A percentile compares a stretch with the other conserved stretches of the same genome.
Conservation (phyloP, 768 basidiomycete genomes). For the Phlebiopsis flavidoalba region DNA sequence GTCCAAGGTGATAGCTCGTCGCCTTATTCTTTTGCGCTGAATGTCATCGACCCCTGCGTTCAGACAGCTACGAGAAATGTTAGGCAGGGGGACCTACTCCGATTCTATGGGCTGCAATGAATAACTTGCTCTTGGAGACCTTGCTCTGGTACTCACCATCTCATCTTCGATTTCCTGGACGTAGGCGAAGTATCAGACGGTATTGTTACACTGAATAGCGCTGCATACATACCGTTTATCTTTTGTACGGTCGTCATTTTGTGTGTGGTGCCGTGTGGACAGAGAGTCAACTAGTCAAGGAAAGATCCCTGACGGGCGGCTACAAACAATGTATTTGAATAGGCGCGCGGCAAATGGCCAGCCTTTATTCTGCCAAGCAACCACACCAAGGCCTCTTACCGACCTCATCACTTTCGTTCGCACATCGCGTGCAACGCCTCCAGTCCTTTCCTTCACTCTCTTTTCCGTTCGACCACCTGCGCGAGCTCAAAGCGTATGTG, state of each 20-base stretch:
- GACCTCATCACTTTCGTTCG: slow-evolving; percentile 12
- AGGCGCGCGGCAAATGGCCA: slow-evolving; percentile 8
- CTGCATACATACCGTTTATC: slow-evolving; percentile 56
- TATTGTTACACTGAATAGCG: slow-evolving; percentile 11
- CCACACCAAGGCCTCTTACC: slow-evolving; percentile 4
- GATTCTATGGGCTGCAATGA: slow-evolving; percentile 45
- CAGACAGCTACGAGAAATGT: slow-evolving; percentile 11
- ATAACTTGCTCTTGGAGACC: not conserved
- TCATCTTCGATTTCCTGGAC: slow-evolving; percentile 91
- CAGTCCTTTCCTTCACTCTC: not conserved
- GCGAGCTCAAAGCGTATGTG: slow-evolving; percentile 29
- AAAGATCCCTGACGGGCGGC: slow-evolving; percentile 6
- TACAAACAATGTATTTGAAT: slow-evolving; percentile 7
- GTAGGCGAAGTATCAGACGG: slow-evolving; percentile 15
- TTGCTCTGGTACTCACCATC: slow-evolving; percentile 57
- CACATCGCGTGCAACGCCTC: slow-evolving; percentile 13
- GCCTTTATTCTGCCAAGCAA: slow-evolving; percentile 20
- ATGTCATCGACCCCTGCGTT: slow-evolving; percentile 9
- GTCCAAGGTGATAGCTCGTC: slow-evolving; percentile 92
- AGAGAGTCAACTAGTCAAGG: not conserved
- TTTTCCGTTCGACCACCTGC: not conserved
- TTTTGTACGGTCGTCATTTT: slow-evolving; percentile 88
- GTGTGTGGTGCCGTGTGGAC: not conserved
- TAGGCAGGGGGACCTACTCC: slow-evolving; percentile 49
- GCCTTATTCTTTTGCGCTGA: slow-evolving; percentile 96